Evolutionary conservation across 345 rosid species (phyloP).

Genomic region (Hibiscus trionum): DNA sequence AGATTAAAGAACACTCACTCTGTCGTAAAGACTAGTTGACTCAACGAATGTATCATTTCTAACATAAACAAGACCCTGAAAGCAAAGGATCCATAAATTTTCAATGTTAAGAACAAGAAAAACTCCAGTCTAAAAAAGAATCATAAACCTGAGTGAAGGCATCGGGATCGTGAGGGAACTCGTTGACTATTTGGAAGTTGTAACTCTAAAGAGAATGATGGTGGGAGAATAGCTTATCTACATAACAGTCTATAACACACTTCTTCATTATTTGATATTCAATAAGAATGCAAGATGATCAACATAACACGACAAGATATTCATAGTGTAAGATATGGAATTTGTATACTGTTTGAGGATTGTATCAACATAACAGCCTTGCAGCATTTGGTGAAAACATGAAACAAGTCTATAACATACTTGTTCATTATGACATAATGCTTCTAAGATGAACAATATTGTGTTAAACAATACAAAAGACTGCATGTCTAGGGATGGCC

Average conservation of each 20-base stretch:
- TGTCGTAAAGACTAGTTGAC: constrained; percentile 67
- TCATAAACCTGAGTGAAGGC: constrained; percentile 61
- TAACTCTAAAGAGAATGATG: constrained; percentile 17
- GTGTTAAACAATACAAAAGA: background rate
- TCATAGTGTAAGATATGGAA: background rate
- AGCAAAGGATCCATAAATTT: background rate
- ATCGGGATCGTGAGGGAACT: constrained; percentile 54
- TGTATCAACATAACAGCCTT: background rate
- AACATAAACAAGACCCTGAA: constrained; percentile 80
- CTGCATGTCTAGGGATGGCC: background rate
- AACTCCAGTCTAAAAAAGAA: background rate
- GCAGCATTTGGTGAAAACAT: background rate
- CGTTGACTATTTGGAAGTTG: constrained; percentile 44
- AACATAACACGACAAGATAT: background rate
- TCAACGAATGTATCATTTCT: constrained; percentile 64
- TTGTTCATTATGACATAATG: background rate
- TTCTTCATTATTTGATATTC: too few relatives aligned
- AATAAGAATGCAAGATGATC: background rate
- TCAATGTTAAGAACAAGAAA: background rate
- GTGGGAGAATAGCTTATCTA: background rate
- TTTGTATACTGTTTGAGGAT: too few relatives aligned
- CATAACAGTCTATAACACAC: too few relatives aligned
- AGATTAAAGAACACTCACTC: constrained; percentile 23
- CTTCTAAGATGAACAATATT: background rate
- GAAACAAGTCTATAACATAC: background rate